A percentile compares a stretch with the other conserved stretches of the same genome.
These are phyloP conservation scores for Calonectria pseudoreteaudii DNA, from an alignment of 2,329 filamentous ascomycete species.

Conservation along the genomic window DNA sequence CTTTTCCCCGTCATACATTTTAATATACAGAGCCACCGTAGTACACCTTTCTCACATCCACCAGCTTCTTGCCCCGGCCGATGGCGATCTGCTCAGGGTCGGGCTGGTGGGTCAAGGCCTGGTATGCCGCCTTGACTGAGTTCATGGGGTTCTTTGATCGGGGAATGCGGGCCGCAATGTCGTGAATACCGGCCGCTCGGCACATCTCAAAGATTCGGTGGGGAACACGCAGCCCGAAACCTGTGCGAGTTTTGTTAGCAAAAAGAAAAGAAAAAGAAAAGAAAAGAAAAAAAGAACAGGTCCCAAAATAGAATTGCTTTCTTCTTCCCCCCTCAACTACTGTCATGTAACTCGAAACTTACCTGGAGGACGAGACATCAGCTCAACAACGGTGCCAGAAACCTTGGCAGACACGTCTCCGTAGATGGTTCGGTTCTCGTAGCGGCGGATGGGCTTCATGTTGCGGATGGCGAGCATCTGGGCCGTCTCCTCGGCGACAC, in stretches of 20 bases:
- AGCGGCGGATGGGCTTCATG: constrained; percentile 91
- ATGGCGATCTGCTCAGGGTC: constrained; percentile 91
- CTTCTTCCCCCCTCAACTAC: background rate
- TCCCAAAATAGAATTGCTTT: background rate
- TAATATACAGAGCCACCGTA: constrained; percentile 83
- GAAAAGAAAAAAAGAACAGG: background rate
- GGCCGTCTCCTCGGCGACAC: constrained; percentile 77
- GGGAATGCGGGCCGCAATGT: constrained; percentile 85
- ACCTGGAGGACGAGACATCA: constrained; percentile 91
- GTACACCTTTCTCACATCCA: constrained; percentile 97
- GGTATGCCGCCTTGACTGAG: constrained; percentile 89
- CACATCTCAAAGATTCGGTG: constrained; percentile 95
- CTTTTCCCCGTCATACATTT: constrained; percentile 42
- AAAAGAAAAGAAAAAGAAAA: background rate
- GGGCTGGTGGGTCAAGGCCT: constrained; percentile 85
- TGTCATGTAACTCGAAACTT: constrained; percentile 50
- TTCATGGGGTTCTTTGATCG: constrained; percentile 97
- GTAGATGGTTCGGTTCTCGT: constrained; percentile 92
- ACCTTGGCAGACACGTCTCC: constrained; percentile 87
- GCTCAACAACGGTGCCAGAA: constrained; percentile 85
- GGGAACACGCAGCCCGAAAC: constrained; percentile 93
- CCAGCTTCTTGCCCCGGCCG: constrained; percentile 91
- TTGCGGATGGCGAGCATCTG: constrained; percentile 86
- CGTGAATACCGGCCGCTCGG: constrained; percentile 85
- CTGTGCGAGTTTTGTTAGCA: constrained; percentile 58